These are phyloP conservation scores for Hortiboletus flavorubellus DNA, from an alignment of 768 basidiomycete species.

Conservation along the genomic window DNA sequence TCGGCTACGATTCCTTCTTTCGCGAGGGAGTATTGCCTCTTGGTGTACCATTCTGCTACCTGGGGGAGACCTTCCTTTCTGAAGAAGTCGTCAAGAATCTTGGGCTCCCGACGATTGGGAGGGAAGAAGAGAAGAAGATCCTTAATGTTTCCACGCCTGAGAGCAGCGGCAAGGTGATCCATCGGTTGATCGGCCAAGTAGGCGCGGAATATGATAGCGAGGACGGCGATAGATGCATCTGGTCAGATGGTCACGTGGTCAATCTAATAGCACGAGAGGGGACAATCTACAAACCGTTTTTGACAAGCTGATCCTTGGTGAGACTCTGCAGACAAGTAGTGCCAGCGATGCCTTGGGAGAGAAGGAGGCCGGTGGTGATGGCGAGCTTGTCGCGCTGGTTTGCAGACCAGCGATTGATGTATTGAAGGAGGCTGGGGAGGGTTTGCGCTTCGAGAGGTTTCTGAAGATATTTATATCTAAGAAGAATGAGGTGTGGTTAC, in stretches of 20 bases:
- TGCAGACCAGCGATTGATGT: constrained; percentile 79
- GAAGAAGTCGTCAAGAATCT: constrained; percentile 83
- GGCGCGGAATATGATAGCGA: constrained; percentile 77
- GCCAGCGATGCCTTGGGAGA: constrained; percentile 79
- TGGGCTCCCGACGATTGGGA: constrained; percentile 69
- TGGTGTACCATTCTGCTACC: constrained; percentile 92
- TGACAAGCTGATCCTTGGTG: constrained; percentile 92
- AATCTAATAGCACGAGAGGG: neutral
- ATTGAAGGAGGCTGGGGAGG: constrained; percentile 83
- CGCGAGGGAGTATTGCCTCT: constrained; percentile 79
- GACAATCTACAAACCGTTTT: constrained; percentile 63
- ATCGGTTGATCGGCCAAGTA: constrained; percentile 82
- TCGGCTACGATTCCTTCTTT: constrained; percentile 73
- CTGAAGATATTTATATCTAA: constrained; percentile 98
- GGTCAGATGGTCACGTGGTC: constrained; percentile 10
- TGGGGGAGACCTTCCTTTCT: constrained; percentile 71
- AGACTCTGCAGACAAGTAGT: constrained; percentile 77
- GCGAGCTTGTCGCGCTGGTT: constrained; percentile 81
- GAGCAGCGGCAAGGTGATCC: constrained; percentile 80
- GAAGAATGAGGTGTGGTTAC: neutral
- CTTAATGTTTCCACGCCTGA: constrained; percentile 83
- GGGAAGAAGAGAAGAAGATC: constrained; percentile 90
- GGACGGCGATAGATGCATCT: constrained; percentile 76
- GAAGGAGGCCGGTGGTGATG: constrained; percentile 73
- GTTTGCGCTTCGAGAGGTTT: constrained; percentile 88